Base-by-base conservation (phyloP, 257 asterid species). In the Eustoma russellianum region DNA sequence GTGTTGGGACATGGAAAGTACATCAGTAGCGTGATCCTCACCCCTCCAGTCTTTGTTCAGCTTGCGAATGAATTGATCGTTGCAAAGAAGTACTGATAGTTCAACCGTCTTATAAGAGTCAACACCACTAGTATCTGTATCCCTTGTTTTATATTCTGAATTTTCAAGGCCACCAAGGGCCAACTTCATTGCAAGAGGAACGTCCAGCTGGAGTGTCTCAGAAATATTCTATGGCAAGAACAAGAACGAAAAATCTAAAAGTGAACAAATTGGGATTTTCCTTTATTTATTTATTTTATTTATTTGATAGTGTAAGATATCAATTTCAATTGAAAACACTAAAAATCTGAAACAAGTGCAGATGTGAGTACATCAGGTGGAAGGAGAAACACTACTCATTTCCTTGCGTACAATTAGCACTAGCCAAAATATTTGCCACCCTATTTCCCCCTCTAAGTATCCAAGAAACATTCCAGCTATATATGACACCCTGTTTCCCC, bases 31-130 rank as follows among this genome's bases (percentile, higher is more conserved):
- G 10, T 69, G 86, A 69, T 92, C 94, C 74, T 88, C 97, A 60
- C 76, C 95, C 68, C 97, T 81, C 98, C 98, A 92, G 12, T 92
- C 95, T 61, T 85, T 92, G 65, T 92, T 92, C 56, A 92, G 94
- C 54, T 85, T 69, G 56, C 69, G 67, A 72, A 92, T 88, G 73
- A 85, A 92, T 41, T 72, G 88, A 41, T 92, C 94, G 40, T 92
- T 85, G 82, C 98, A 92, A 61, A 92, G 90, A 59, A 92, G 85
- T 43, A 91, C 86, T 5, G 98, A 92, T 61, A 92, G 66, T 67
- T 92, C 98, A 64, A 88, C 76, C 38, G 74, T 85, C 66, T 88
- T 88, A 50, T 82, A 92, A 74, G 85, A 59, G 52, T 93, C 85
- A 53, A 85, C 75, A 51, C 82, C 98, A 46, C 18, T 70, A 45